Base-by-base conservation (phyloP, 495 filamentous ascomycete species). In the Evansstolkia leycettana region DNA sequence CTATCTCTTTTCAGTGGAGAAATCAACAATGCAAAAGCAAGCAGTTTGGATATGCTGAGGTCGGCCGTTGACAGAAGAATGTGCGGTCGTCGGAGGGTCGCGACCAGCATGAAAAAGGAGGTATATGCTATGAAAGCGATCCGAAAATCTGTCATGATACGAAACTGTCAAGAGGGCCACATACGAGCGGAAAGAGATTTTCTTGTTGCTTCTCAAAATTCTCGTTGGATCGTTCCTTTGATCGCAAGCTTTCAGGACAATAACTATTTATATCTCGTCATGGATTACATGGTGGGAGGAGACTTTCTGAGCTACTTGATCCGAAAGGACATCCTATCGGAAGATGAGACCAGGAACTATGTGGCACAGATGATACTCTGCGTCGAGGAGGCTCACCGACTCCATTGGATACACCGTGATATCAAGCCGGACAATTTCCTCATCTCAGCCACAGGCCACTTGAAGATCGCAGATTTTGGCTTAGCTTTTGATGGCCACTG, bases 81-180 rank as follows among this genome's bases (percentile, higher is more conserved):
- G 29, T 28, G 35, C 16, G 39, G 33, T 16, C 48, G 52, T 12
- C 50, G 58, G 34, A 53, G 38, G 15, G 38, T 38, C 13, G 54
- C 60, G 50, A 47, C 43, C 5, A 52, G 51, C 2, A 41, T 53
- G 28, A 61, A 53, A 31, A 72, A 70, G 28, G 67, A 75, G 31
- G 76, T 94, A 2, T 94, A 80, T 53, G 89, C 89, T 6, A 94
- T 96, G 87, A 96, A 96, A 54, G 82, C 90, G 12, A 94, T 96
- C 39, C 80, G 80, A 24, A 96, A 96, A 56, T 79, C 80, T 2
- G 77, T 82, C 12, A 94, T 94, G 85, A 68, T 96, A 12, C 75
- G 76, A 2, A 85, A 83, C 34, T 78, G 80, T 44, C 89, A 96
- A 57, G 89, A 96, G 61, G 87, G 82, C 7, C 89, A 96, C 54